Conservation (phyloP, 495 filamentous ascomycete genomes). For the Tuber magnatum region DNA sequence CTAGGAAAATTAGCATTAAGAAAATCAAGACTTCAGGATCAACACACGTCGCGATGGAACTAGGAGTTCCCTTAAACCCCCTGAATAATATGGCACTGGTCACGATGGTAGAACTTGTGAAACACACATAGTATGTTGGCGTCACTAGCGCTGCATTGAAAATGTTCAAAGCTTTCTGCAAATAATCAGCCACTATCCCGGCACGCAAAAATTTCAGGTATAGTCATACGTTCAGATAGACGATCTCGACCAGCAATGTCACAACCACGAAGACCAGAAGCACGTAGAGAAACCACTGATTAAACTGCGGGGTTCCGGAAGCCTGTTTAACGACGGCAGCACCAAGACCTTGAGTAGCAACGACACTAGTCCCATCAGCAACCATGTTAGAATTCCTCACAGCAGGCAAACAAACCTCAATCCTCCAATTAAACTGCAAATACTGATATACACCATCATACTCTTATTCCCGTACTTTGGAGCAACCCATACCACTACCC, state of each 20-base stretch:
- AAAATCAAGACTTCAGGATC: background rate
- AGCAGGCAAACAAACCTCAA: slow-evolving; percentile 47
- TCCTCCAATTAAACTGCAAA: slow-evolving; percentile 91
- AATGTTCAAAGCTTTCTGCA: slow-evolving; percentile 93
- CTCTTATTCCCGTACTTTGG: slow-evolving; percentile 91
- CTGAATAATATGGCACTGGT: slow-evolving; percentile 88
- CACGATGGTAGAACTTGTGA: slow-evolving; percentile 89
- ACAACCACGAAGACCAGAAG: slow-evolving; percentile 80
- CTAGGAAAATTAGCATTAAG: background rate
- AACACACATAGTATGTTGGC: slow-evolving; percentile 97
- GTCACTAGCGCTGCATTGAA: slow-evolving; percentile 97
- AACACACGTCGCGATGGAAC: slow-evolving; percentile 61
- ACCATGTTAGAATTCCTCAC: background rate
- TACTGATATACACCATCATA: slow-evolving; percentile 94
- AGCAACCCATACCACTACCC: slow-evolving; percentile 74
- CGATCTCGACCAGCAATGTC: slow-evolving; percentile 85
- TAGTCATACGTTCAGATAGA: slow-evolving; percentile 80
- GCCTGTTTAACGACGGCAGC: slow-evolving; percentile 85
- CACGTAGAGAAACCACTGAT: slow-evolving; percentile 94
- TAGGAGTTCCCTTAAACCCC: slow-evolving; percentile 81
- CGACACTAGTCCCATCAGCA: slow-evolving; percentile 52
- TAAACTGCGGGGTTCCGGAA: slow-evolving; percentile 73
- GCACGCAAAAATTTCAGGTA: background rate
- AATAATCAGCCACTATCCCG: slow-evolving; percentile 35
- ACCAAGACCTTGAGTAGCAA: slow-evolving; percentile 87